Conservation (phyloP, 1,284 basidiomycete species). For the Trametes sp. region DNA sequence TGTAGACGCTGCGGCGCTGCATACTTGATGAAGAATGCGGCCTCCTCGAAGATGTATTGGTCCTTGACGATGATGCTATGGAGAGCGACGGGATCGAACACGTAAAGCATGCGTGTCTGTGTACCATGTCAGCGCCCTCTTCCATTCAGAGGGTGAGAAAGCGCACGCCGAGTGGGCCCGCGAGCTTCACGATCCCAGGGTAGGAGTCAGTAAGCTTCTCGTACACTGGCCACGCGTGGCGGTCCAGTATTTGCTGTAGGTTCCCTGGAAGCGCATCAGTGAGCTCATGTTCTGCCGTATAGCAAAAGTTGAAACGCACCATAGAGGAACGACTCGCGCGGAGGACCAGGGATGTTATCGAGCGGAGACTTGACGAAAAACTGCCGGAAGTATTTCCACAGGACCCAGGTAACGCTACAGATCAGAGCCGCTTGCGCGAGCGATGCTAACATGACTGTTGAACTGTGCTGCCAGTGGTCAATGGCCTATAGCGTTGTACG, state of each 20-base stretch:
- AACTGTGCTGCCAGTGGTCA: no score
- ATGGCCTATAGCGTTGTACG: no score
- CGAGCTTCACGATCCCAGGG: conserved; percentile 18
- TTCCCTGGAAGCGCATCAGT: conserved; percentile 22
- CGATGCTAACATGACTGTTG: neutral
- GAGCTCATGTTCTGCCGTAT: no score
- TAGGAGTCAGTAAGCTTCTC: conserved; percentile 21
- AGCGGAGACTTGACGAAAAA: conserved; percentile 20
- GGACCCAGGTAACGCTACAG: conserved; percentile 39
- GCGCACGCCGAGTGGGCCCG: conserved; percentile 24
- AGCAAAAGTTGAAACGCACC: conserved; percentile 2
- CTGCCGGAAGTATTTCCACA: conserved; percentile 28
- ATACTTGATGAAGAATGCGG: conserved; percentile 25
- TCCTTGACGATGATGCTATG: conserved; percentile 32
- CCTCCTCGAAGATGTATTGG: conserved; percentile 26
- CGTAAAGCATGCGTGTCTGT: conserved; percentile 28
- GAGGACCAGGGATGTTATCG: conserved; percentile 29
- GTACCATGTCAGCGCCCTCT: no score
- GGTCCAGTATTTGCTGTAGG: conserved; percentile 22
- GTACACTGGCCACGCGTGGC: conserved; percentile 31
- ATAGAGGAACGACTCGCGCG: conserved; percentile 22
- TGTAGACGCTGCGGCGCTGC: neutral
- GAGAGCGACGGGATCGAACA: conserved; percentile 29
- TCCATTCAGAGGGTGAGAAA: neutral
- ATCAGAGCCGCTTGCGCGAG: conserved; percentile 2